A percentile compares a stretch with the other conserved stretches of the same genome.
phyloP scores from a whole-genome alignment of 2,329 filamentous ascomycete species.

The Fusarium proliferatum region DNA sequence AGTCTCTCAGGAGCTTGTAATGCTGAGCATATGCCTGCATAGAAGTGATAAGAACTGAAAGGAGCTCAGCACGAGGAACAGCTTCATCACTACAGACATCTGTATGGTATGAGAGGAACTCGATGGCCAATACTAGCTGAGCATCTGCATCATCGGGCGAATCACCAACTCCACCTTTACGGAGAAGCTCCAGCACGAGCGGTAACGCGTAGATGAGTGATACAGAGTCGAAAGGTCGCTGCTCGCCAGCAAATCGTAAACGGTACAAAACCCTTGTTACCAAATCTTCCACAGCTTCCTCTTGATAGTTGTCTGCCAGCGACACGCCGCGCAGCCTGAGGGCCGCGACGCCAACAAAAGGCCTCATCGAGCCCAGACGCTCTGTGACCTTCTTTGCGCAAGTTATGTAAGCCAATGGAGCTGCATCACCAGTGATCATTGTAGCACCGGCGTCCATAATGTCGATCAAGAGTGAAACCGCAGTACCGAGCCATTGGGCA shows the following conservation, averaged over 20 bases:
- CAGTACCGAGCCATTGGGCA: conserved; percentile 86
- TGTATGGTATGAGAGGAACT: conserved; percentile 90
- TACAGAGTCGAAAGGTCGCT: conserved; percentile 90
- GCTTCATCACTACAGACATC: conserved; percentile 78
- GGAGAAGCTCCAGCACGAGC: conserved; percentile 81
- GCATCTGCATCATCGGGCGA: conserved; percentile 84
- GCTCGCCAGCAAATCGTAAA: conserved; percentile 88
- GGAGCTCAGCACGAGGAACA: conserved; percentile 79
- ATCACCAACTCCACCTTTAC: conserved; percentile 80
- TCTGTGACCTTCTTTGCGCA: conserved; percentile 80
- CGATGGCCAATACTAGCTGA: conserved; percentile 87
- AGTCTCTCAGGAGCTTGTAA: conserved; percentile 95
- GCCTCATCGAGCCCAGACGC: conserved; percentile 79
- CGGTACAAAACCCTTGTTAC: conserved; percentile 91
- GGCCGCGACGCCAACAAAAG: conserved; percentile 89
- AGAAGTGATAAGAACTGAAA: conserved; percentile 77
- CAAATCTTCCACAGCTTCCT: conserved; percentile 85
- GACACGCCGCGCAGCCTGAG: conserved; percentile 82
- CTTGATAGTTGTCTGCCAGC: conserved; percentile 76
- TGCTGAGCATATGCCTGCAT: conserved; percentile 94
- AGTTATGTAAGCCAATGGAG: conserved; percentile 81
- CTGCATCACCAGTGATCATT: conserved; percentile 81
- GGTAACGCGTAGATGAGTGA: conserved; percentile 90
- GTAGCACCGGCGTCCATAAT: conserved; percentile 84
- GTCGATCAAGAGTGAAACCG: conserved; percentile 77